Percentiles rank a stretch among this genome's conserved stretches.
Conservation (phyloP, 192 early-diverging fungal species). For the Mycoemilia scoparia region DNA sequence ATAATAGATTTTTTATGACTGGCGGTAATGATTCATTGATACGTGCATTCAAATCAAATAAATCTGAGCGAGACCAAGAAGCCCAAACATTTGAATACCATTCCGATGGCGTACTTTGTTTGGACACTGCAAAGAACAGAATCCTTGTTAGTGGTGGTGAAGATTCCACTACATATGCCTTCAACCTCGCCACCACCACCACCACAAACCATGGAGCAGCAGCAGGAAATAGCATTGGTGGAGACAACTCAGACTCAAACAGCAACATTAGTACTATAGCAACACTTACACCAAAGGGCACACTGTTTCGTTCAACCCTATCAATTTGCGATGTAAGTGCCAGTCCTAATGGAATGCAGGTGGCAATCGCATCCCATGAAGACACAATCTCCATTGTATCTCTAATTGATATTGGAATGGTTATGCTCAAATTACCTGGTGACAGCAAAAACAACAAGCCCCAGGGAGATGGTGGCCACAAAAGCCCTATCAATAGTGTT, state of each 20-base stretch:
- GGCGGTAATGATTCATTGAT: conserved; percentile 24
- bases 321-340: conserved; percentile 26
- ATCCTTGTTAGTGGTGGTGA: conserved; percentile 21
- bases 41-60: conserved; percentile 14
- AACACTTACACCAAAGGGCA: conserved; percentile 18
- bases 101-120: conserved; percentile 12
- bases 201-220: no score
- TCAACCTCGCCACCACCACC: conserved; percentile 6
- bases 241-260: no score
- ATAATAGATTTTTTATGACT: no score
- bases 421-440: conserved; percentile 13
- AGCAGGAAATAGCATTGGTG: conserved; percentile 3
- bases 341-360: conserved; percentile 17
- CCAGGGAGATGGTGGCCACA: no score
- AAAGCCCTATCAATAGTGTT: conserved; percentile 15
- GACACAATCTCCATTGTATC: conserved; percentile 17
- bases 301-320: conserved; percentile 16
- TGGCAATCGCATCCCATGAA: conserved; percentile 25
- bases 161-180: conserved; percentile 16
- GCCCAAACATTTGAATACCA: conserved; percentile 24
- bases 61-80: conserved; percentile 16
- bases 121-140: conserved; percentile 14
- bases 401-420: conserved; percentile 17
- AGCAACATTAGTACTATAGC: no score
- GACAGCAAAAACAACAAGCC: no score